Evolutionary conservation across 371 early-diverging fungal species (phyloP), one percentile per base, ranked within the genome.

Genomic region (Mortierella sp.): DNA sequence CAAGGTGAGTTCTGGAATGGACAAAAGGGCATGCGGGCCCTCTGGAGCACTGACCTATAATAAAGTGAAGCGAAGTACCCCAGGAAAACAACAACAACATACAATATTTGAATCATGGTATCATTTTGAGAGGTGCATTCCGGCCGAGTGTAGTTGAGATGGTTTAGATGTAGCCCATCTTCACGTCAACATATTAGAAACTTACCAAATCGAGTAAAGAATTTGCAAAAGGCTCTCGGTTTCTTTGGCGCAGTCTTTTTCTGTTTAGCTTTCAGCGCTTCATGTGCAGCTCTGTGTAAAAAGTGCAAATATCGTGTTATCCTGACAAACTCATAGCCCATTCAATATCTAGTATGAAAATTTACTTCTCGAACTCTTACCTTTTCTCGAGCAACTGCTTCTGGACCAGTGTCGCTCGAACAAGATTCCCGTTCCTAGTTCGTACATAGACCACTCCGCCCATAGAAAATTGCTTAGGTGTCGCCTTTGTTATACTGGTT

Each of bases 1-100:
- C 88, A 40, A 88, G 83, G 47, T 86, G 87, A 28, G 64, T 65
- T n/a, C 77, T 84, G 32, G 89, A 89, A 61, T 90, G 90, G 0
- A 76, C 49, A 63, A 89, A 89, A 0, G 85, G 77, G 45, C 87
- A 88, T 0, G 70, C 60, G 0, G 68, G 35, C 3, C 68, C 83
- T 11, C 75, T 78, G 1, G 79, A 74, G 60, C 90, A 90, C 54
- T 75, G 75, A 24, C 86, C 86, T 87, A 83, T 40, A 37, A 18
- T 5, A 66, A 60, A 58, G 24, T 22, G 45, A 28, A 40, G 22
- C 10, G 22, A 32, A 14, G n/a, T 12, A 55, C 16, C 40, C 14
- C 43, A 26, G 68, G 20, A 66, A 43, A 61, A 61, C 22, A 55
- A 65, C 8, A 62, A 61, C 12, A 43, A 35, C 18, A 43, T 51